Conservation (phyloP, 78 protist species). For the Dictyostelium capitatum region DNA sequence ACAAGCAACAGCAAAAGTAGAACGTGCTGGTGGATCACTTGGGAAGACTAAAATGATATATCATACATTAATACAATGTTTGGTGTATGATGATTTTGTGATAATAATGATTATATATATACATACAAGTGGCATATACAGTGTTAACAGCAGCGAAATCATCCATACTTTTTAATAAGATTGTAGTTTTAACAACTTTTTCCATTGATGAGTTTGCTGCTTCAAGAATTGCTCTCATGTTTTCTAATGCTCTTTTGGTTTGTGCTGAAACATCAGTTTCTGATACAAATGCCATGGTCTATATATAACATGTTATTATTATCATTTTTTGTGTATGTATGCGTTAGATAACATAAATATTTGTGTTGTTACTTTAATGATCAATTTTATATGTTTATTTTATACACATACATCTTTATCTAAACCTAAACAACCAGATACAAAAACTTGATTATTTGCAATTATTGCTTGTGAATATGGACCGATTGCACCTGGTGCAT, state of each 20-base stretch:
- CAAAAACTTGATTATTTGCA: conserved; percentile 84
- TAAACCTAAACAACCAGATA: conserved; percentile 89
- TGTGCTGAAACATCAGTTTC: conserved; percentile 58
- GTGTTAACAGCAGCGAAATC: conserved; percentile 89
- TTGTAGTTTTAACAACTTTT: conserved; percentile 86
- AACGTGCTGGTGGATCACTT: conserved; percentile 81
- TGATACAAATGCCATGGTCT: conserved; percentile 55
- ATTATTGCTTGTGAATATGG: conserved; percentile 86
- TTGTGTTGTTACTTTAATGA: too few relatives aligned
- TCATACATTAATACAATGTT: not conserved
- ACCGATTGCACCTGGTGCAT: conserved; percentile 90
- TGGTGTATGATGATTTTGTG: too few relatives aligned
- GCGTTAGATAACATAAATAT: not conserved
- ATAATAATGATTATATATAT: not conserved
- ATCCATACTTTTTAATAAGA: conserved; percentile 85
- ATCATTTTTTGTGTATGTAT: too few relatives aligned
- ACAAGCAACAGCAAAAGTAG: conserved; percentile 82
- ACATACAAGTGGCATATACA: conserved; percentile 85
- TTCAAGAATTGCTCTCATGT: conserved; percentile 84
- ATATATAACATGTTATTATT: too few relatives aligned
- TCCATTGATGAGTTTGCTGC: conserved; percentile 86
- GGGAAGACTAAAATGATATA: conserved; percentile 45
- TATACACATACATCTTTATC: conserved; percentile 44
- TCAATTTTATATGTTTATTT: not conserved
- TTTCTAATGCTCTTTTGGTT: conserved; percentile 71